phyloP scores from a whole-genome alignment of 148 eudicot species.

The Arbutus unedo region DNA sequence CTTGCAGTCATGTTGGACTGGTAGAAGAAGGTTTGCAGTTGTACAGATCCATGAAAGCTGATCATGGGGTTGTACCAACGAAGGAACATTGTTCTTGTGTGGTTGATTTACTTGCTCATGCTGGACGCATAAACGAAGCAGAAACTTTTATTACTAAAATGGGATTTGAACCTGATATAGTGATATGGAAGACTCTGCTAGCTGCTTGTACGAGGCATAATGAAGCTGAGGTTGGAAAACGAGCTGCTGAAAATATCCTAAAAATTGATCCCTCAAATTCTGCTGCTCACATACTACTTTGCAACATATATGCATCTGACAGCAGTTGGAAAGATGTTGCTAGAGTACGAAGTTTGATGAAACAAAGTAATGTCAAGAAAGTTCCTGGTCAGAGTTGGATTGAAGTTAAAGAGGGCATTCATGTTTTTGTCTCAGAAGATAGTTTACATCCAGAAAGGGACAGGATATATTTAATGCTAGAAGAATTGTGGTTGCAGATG shows the following conservation, averaged over 20 bases:
- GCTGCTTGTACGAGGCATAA: conserved; percentile 35
- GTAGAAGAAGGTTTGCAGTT: conserved; percentile 39
- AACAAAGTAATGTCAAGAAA: conserved; percentile 36
- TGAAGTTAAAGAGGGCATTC: conserved; percentile 32
- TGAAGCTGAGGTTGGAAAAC: conserved; percentile 32
- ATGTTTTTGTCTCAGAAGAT: conserved; percentile 37
- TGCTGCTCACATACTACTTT: conserved; percentile 37
- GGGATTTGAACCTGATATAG: conserved; percentile 35
- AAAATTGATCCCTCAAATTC: conserved; percentile 41
- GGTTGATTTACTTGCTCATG: conserved; percentile 41
- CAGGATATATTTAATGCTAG: conserved; percentile 23
- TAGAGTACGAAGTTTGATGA: conserved; percentile 35
- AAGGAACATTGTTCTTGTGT: conserved; percentile 44
- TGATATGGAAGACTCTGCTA: conserved; percentile 45
- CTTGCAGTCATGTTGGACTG: conserved; percentile 44
- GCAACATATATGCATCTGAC: conserved; percentile 31
- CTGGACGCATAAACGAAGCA: conserved; percentile 39
- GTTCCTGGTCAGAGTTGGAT: conserved; percentile 44
- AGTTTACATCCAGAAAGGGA: conserved; percentile 30
- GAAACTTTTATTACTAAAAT: conserved; percentile 35
- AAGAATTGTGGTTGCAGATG: conserved; percentile 31
- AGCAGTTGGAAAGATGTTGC: conserved; percentile 39
- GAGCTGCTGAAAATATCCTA: conserved; percentile 39
- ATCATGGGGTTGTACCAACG: conserved; percentile 30
- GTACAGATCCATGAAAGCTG: conserved; percentile 29